Evolutionary conservation across 2,329 filamentous ascomycete genomes (phyloP).

Genomic region (Thielaviopsis punctulata): DNA sequence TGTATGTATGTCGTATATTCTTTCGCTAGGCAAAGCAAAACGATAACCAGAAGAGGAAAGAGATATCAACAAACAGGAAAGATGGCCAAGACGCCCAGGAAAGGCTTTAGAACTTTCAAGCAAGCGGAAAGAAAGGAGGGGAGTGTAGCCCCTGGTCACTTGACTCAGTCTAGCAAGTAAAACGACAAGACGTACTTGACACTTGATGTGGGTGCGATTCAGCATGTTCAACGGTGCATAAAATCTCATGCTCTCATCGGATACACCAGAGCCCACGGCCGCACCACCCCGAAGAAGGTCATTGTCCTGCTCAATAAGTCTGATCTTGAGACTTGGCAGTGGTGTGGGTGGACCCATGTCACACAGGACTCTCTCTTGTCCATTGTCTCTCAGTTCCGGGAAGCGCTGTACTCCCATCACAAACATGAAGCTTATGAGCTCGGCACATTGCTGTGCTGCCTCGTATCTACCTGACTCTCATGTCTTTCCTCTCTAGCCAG

Average conservation of each 20-base stretch:
- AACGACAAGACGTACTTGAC: no score
- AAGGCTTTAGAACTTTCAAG: background rate
- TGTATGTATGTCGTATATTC: background rate
- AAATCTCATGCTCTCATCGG: background rate
- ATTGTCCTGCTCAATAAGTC: background rate
- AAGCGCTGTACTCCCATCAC: background rate
- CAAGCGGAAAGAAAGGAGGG: background rate
- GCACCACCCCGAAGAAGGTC: background rate
- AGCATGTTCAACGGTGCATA: background rate
- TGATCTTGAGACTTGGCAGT: background rate
- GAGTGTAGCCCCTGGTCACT: background rate
- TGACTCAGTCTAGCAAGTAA: background rate
- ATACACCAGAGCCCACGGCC: background rate
- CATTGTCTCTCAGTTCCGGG: background rate
- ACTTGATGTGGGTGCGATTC: background rate
- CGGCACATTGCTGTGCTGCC: background rate
- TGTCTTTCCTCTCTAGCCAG: no score
- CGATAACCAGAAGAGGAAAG: background rate
- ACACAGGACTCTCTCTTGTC: background rate
- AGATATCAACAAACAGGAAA: background rate
- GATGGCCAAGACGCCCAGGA: background rate
- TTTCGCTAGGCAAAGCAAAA: background rate
- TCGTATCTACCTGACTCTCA: background rate
- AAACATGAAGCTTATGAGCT: background rate
- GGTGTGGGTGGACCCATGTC: no score